phyloP scores from a whole-genome alignment of 2,329 filamentous ascomycete genomes.

The Bipolaris victoriae region DNA sequence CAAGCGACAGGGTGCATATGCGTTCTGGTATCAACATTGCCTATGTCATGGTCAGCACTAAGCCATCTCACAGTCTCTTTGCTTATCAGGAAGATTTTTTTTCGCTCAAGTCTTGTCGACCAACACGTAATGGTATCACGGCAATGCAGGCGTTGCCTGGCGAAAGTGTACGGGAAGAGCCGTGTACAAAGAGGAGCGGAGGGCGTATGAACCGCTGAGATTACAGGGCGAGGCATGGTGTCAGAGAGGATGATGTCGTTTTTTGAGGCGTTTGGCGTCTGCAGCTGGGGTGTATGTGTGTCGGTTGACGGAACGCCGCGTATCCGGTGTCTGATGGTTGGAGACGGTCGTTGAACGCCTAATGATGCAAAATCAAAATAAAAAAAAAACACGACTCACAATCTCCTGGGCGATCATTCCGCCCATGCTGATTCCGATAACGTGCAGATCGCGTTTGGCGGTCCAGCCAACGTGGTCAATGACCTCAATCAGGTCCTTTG shows the following conservation, averaged over 20 bases:
- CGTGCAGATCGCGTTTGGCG: conserved; percentile 63
- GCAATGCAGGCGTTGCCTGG: background rate
- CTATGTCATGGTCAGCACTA: conserved; percentile 24
- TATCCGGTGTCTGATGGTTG: conserved; percentile 27
- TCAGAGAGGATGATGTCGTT: conserved; percentile 12
- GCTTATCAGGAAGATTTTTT: background rate
- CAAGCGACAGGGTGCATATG: conserved; percentile 57
- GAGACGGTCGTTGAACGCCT: conserved; percentile 6
- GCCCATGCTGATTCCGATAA: conserved; percentile 82
- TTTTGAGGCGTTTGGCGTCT: conserved; percentile 25
- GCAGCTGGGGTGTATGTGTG: conserved; percentile 16
- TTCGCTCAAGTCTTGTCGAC: background rate
- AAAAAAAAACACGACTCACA: conserved; percentile 45
- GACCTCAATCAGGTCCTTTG: conserved; percentile 75
- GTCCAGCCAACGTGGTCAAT: conserved; percentile 73
- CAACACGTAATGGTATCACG: background rate
- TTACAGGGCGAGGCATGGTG: conserved; percentile 36
- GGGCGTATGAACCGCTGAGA: conserved; percentile 11
- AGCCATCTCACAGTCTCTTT: background rate
- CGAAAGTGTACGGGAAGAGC: conserved; percentile 12
- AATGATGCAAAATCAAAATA: background rate
- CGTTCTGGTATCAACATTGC: conserved; percentile 55
- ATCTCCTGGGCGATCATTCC: conserved; percentile 93
- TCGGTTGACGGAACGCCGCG: conserved; percentile 30
- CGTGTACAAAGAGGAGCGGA: conserved; percentile 24